These are phyloP conservation scores for Balansia obtecta DNA, from an alignment of 2,329 filamentous ascomycete genomes.

Conservation along the genomic window DNA sequence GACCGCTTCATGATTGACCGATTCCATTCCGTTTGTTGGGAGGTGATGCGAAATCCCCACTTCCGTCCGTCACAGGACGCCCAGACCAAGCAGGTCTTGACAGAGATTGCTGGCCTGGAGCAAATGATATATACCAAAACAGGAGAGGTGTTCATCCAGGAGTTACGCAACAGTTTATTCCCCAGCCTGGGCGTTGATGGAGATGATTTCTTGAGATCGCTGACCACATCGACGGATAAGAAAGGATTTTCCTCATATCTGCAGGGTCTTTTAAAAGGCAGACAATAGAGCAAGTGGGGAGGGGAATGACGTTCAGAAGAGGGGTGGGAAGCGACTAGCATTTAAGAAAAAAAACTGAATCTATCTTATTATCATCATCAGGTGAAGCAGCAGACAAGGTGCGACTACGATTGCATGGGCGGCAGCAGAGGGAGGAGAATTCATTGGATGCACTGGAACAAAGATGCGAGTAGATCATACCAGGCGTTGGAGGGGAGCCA, in stretches of 20 bases:
- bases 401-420: background rate
- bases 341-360: background rate
- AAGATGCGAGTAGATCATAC: background rate
- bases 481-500: conserved; percentile 3
- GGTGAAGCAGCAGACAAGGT: background rate
- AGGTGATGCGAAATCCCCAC: conserved; percentile 62
- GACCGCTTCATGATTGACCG: conserved; percentile 80
- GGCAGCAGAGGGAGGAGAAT: background rate
- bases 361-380: background rate
- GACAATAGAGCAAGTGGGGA: conserved; percentile 14
- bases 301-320: background rate
- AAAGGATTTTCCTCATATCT: conserved; percentile 55
- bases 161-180: conserved; percentile 53
- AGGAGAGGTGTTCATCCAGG: conserved; percentile 64
- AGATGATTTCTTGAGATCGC: conserved; percentile 42
- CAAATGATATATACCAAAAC: conserved; percentile 86
- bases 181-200: conserved; percentile 51
- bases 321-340: background rate
- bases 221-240: conserved; percentile 47
- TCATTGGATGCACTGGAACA: background rate
- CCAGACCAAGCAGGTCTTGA: conserved; percentile 76
- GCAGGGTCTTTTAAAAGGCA: conserved; percentile 39
- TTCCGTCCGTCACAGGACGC: conserved; percentile 76
- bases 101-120: conserved; percentile 77
- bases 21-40: conserved; percentile 86